Conservation (phyloP, 257 asterid genomes). For the Anisodus tanguticus region DNA sequence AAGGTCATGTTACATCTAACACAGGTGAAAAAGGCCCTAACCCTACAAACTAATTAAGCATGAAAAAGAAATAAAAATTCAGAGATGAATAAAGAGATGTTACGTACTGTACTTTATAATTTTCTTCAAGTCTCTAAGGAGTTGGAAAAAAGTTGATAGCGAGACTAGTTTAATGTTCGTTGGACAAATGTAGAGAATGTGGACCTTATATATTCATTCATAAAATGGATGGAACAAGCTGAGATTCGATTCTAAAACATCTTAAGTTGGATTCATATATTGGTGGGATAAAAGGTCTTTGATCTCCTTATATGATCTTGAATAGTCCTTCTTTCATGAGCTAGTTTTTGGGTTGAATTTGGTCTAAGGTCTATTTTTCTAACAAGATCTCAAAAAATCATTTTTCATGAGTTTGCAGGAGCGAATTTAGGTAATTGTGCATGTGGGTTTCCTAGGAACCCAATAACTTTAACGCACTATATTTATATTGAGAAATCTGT, state of each 20-base stretch:
- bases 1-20: background rate
- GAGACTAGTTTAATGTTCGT: background rate
- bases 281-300: no score
- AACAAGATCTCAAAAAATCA: no score
- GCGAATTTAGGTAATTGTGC: no score
- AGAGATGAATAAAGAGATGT: background rate
- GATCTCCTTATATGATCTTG: no score
- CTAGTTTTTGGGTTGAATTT: no score
- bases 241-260: background rate
- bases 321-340: no score
- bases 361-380: no score
- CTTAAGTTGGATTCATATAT: no score
- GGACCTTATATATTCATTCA: background rate
- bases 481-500: no score
- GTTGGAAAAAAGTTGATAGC: background rate
- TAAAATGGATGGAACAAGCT: background rate
- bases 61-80: background rate
- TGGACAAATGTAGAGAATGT: background rate
- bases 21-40: background rate
- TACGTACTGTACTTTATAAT: background rate
- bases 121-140: background rate
- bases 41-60: background rate
- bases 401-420: no score
- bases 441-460: no score
- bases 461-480: no score